Base-by-base conservation (phyloP, 345 rosid genomes). In the Eucalyptus tenuipes region DNA sequence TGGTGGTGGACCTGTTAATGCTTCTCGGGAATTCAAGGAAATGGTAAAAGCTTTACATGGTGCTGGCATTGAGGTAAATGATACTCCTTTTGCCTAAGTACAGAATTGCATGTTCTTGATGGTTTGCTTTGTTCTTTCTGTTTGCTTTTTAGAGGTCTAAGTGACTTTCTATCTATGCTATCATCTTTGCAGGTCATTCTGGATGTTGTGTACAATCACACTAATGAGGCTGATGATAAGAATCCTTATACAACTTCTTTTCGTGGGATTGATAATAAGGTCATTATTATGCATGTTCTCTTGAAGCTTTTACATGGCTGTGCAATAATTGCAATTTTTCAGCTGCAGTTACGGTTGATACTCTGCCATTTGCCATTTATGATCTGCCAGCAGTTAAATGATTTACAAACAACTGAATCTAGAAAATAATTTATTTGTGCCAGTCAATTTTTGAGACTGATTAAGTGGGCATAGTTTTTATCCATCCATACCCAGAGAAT, bases 201-300 rank as follows among this genome's bases (percentile, higher is more conserved):
- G 96, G 99, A 97, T 91, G 99, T 97, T 68, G 99, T 96, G 88
- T 97, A 95, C 89, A 96, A 97, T 91, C 99, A 97, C 89, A 96
- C 99, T 85, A 97, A 97, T 91, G 99, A 97, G 92, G 98, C 94
- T 89, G 99, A 95, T 89, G 98, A 97, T 88, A 87, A 90, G 87
- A 57, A 95, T 93, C 97, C 99, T 87, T 95, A 96, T 89, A 93
- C 97, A 85, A 96, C 98, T 87, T 97, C 99, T 85, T 97, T 97
- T 88, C 98, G 99, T 91, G 99, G 99, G 87, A 96, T 97, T 90
- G 99, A 97, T 92, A 97, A 96, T 89, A 96, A 96, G 98, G 99
- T 92, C 87, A 90, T 68, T 86, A 27, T 75, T 52, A 12, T 17
- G 37, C 37, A 25, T 31, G 22, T 50, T 49, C 33, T 59, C 64